Conservation (phyloP, 768 basidiomycete species). For the Serpula lacrymans region DNA sequence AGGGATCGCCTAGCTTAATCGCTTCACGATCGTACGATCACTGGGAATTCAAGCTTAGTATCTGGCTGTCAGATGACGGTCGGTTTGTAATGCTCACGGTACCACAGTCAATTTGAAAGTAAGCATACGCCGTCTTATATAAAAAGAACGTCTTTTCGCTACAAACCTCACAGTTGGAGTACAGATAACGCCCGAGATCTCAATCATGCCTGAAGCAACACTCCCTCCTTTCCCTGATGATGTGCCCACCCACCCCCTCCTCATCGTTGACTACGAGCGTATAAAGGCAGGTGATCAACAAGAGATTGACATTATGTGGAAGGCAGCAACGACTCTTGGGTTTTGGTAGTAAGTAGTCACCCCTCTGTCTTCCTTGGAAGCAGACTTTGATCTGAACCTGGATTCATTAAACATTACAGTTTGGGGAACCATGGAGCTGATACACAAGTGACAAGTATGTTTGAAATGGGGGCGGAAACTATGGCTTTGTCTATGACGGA, state of each 20-base stretch:
- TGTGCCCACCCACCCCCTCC: slow-evolving; percentile 41
- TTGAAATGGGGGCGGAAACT: slow-evolving; percentile 38
- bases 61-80: too few relatives aligned
- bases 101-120: too few relatives aligned
- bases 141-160: too few relatives aligned
- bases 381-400: too few relatives aligned
- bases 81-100: too few relatives aligned
- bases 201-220: slow-evolving; percentile 29
- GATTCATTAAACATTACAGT: slow-evolving; percentile 20
- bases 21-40: too few relatives aligned
- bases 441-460: slow-evolving; percentile 34
- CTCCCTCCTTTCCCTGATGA: slow-evolving; percentile 43
- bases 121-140: too few relatives aligned
- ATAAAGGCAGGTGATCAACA: slow-evolving; percentile 30
- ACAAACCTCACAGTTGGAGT: too few relatives aligned
- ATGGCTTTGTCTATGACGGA: slow-evolving; percentile 40
- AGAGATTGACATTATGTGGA: slow-evolving; percentile 43
- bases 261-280: slow-evolving; percentile 42
- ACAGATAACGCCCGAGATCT: too few relatives aligned
- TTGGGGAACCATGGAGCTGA: slow-evolving; percentile 43
- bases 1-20: too few relatives aligned
- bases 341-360: slow-evolving; percentile 50
- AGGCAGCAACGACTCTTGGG: slow-evolving; percentile 45
- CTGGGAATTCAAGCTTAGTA: too few relatives aligned
- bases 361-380: not conserved